These are phyloP conservation scores for Myxozyma lipomycoides DNA, from an alignment of 805 yeast genomes.

Conservation along the genomic window DNA sequence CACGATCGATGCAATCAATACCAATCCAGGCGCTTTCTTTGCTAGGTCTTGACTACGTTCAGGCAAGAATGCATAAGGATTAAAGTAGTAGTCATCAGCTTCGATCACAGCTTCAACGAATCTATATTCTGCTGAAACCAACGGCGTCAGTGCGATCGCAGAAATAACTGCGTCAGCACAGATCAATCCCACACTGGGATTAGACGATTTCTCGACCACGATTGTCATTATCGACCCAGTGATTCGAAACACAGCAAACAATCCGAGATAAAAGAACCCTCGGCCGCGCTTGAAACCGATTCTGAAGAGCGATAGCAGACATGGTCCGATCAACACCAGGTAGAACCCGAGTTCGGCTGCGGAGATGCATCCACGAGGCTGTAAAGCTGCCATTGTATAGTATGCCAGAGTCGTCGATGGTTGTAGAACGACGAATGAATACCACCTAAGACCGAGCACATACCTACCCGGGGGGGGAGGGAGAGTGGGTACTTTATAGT, in stretches of 20 bases:
- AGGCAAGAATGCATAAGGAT: background rate
- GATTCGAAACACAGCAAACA: background rate
- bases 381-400: too few species aligned
- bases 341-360: background rate
- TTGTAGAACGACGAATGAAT: too few species aligned
- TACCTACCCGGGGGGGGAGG: too few species aligned
- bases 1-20: background rate
- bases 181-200: background rate
- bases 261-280: background rate
- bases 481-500: too few species aligned
- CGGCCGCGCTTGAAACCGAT: background rate
- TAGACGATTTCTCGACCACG: background rate
- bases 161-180: conserved; percentile 1
- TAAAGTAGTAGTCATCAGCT: background rate
- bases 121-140: background rate
- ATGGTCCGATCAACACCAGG: background rate
- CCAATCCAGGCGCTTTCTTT: background rate
- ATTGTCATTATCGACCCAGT: background rate
- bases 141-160: conserved; percentile 5
- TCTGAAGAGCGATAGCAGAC: too few species aligned
- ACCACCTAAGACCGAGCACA: too few species aligned
- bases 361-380: background rate
- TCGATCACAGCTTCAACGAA: background rate
- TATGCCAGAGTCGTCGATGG: too few species aligned
- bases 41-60: background rate